These are phyloP conservation scores for Alternaria brassicae DNA, from an alignment of 2,329 filamentous ascomycete genomes.

Conservation along the genomic window DNA sequence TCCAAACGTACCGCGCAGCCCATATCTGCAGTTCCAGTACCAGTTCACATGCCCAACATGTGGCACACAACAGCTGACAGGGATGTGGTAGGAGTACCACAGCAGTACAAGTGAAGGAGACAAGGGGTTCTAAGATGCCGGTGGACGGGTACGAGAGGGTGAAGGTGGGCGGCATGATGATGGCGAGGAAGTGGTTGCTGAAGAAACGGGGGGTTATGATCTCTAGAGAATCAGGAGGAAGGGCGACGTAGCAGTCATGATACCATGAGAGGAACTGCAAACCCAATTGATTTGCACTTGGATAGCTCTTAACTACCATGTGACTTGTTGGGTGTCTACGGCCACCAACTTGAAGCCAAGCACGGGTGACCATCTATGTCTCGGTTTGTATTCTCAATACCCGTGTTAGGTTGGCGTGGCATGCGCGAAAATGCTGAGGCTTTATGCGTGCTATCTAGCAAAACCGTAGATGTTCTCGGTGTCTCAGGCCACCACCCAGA, in stretches of 20 bases:
- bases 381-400: background rate
- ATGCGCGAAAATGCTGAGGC: conserved; percentile 9
- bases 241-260: background rate
- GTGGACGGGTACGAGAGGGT: background rate
- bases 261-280: background rate
- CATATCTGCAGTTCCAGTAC: conserved; percentile 12
- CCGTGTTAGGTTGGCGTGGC: background rate
- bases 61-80: conserved; percentile 7
- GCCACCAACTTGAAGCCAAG: conserved; percentile 24
- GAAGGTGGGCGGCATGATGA: background rate
- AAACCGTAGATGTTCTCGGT: background rate
- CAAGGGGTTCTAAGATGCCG: background rate
- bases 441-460: conserved; percentile 17
- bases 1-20: conserved; percentile 3
- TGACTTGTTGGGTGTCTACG: conserved; percentile 14
- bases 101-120: background rate
- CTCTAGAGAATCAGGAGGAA: background rate
- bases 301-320: background rate
- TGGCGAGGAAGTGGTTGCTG: background rate
- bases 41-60: conserved; percentile 3
- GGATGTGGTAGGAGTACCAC: conserved; percentile 11
- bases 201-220: background rate
- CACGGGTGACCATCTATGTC: conserved; percentile 10
- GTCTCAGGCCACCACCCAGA: conserved; percentile 32
- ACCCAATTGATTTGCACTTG: background rate